Conservation (phyloP, 1,139 yeast genomes). For the Citeromyces hawaiiensis region DNA sequence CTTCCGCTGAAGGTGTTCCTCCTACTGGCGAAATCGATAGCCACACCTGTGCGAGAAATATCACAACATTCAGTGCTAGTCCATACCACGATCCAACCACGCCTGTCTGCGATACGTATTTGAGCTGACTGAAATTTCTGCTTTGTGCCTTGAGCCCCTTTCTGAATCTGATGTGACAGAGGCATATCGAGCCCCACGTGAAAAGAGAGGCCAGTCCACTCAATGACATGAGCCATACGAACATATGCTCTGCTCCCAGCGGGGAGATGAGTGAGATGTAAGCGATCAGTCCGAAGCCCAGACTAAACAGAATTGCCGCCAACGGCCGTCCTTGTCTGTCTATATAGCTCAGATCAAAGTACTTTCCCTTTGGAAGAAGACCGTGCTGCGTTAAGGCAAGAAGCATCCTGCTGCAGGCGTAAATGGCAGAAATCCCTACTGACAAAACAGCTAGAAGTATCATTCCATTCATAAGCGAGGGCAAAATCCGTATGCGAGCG, state of each 20-base stretch:
- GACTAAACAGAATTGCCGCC: constrained; percentile 45
- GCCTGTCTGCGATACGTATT: constrained; percentile 61
- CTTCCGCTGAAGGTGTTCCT: constrained; percentile 13
- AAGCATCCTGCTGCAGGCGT: constrained; percentile 71
- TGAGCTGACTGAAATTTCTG: constrained; percentile 49
- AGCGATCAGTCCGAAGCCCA: constrained; percentile 51
- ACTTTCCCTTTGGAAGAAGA: constrained; percentile 50
- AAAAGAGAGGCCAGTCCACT: constrained; percentile 77
- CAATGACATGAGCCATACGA: constrained; percentile 71
- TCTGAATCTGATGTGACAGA: constrained; percentile 72
- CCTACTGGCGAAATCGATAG: constrained; percentile 20
- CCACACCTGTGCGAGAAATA: constrained; percentile 50
- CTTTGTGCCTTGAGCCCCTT: constrained; percentile 57
- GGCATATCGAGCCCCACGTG: constrained; percentile 72
- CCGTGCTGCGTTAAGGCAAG: constrained; percentile 76
- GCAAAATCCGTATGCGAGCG: constrained; percentile 47
- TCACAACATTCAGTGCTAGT: constrained; percentile 40
- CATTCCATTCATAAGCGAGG: constrained; percentile 62
- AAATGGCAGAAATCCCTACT: constrained; percentile 66
- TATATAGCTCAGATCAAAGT: constrained; percentile 39
- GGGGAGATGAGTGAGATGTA: constrained; percentile 50
- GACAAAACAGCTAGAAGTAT: constrained; percentile 57
- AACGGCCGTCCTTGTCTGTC: constrained; percentile 69
- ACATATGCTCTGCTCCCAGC: constrained; percentile 47
- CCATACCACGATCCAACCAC: constrained; percentile 59